Base-by-base conservation (phyloP, 495 filamentous ascomycete genomes). In the Lichenothelia convexa region DNA sequence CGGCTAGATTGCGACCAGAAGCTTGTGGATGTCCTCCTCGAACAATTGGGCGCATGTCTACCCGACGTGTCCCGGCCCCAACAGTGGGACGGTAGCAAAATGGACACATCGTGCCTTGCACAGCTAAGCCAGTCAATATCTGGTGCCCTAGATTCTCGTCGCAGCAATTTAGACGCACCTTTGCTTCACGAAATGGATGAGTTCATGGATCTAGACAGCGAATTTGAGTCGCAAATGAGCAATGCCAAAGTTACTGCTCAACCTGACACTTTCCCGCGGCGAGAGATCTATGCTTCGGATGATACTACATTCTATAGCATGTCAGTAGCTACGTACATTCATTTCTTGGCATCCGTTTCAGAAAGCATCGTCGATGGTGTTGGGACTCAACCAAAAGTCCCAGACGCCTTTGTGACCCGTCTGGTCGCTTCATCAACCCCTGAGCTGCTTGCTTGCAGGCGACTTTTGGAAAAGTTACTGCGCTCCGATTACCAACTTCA, bases 181-280 rank as follows among this genome's bases (percentile, higher is more conserved):
- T 7, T 7, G 3, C 8, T n/a, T 4, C 26, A 47, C 30, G 37
- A 21, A 13, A 45, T 38, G n/a, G 38, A 47, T 18, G 53, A 57
- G 9, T 54, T 58, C 22, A 84, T 92, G 80, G 84, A 93, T 39
- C 49, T 92, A 17, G 84, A 93, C 43, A 71, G 77, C 35, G 68
- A 65, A 11, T 73, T 84, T 19, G 67, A 71, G 19, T 64, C 65
- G 2, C 63, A 72, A 32, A 47, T 50, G 32, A 73, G 65, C 42
- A 61, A 62, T 26, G 54, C 41, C 32, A 63, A 56, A 48, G 27
- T 43, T 15, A 47, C 49, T 2, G 43, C 50, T 12, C 56, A 50
- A 27, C 39, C 36, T 18, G 30, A 45, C 13, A 47, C 55, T 1
- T 46, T 70, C 21, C 57, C 64, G 15, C 54, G 73, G 37, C 49